Conservation (phyloP, 108 stramenopile species). For the Skeletonema tropicum region DNA sequence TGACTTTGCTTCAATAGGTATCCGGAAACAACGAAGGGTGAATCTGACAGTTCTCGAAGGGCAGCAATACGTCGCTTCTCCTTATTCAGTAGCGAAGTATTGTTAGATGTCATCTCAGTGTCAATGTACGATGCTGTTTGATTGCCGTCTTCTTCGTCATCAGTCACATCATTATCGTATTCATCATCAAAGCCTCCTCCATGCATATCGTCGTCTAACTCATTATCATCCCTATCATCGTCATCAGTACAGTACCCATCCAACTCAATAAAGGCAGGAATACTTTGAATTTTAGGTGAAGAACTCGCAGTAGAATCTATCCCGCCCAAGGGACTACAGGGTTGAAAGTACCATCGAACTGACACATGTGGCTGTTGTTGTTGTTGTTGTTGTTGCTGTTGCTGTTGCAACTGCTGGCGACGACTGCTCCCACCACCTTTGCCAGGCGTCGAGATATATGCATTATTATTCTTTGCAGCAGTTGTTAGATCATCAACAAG, state of each 20-base stretch:
- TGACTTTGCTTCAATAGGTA: constrained; percentile 48
- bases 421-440: constrained; percentile 7
- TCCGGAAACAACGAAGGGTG: constrained; percentile 47
- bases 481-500: neutral
- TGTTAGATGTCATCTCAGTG: neutral
- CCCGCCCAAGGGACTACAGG: constrained; percentile 48
- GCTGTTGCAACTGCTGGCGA: neutral
- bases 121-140: neutral
- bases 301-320: constrained; percentile 3
- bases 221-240: constrained; percentile 4
- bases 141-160: constrained; percentile 14
- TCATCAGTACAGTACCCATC: constrained; percentile 54
- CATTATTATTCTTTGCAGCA: neutral
- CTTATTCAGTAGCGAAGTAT: constrained; percentile 19
- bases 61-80: constrained; percentile 36
- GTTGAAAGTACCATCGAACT: constrained; percentile 58
- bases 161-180: constrained; percentile 1
- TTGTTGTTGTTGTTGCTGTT: constrained; percentile 10
- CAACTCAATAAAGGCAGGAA: constrained; percentile 47
- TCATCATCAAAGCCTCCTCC: constrained; percentile 8
- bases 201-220: neutral
- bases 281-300: constrained; percentile 45
- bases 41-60: constrained; percentile 41
- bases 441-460: neutral
- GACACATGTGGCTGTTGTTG: constrained; percentile 11